phyloP scores from a whole-genome alignment of 129 eudicot species.

The Dittrichia graveolens region DNA sequence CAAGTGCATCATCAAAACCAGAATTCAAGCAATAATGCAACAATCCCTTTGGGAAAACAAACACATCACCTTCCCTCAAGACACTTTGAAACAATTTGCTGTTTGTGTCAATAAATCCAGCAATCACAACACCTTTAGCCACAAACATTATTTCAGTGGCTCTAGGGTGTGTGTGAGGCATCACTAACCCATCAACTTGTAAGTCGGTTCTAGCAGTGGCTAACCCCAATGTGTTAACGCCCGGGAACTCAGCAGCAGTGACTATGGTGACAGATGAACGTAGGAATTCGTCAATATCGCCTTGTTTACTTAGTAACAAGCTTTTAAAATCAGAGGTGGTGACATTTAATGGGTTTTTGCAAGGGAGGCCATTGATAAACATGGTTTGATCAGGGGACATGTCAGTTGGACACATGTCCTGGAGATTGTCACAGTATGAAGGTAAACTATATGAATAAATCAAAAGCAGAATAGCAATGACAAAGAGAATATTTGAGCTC shows the following conservation, averaged over 20 bases:
- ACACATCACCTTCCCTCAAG: constrained; percentile 63
- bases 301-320: constrained; percentile 38
- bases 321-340: constrained; percentile 69
- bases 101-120: constrained; percentile 63
- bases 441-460: constrained; percentile 27
- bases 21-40: constrained; percentile 62
- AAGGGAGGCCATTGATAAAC: constrained; percentile 69
- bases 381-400: constrained; percentile 28
- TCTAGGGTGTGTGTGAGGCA: constrained; percentile 80
- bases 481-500: constrained; percentile 20
- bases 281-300: constrained; percentile 45
- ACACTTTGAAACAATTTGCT: constrained; percentile 52
- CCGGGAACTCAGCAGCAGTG: constrained; percentile 63
- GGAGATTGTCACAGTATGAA: constrained; percentile 56
- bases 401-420: constrained; percentile 65
- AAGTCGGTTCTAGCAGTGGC: constrained; percentile 58
- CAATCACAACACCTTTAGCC: constrained; percentile 54
- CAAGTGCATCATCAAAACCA: constrained; percentile 62
- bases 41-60: constrained; percentile 68
- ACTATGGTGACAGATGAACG: constrained; percentile 45
- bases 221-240: constrained; percentile 75
- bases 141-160: constrained; percentile 65
- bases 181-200: constrained; percentile 62
- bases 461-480: constrained; percentile 17
- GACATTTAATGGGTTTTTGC: constrained; percentile 61